Evolutionary conservation across 352 stramenopile genomes (phyloP), one percentile per base, ranked within the genome.

Genomic region (Phytophthora fragariaefolia): DNA sequence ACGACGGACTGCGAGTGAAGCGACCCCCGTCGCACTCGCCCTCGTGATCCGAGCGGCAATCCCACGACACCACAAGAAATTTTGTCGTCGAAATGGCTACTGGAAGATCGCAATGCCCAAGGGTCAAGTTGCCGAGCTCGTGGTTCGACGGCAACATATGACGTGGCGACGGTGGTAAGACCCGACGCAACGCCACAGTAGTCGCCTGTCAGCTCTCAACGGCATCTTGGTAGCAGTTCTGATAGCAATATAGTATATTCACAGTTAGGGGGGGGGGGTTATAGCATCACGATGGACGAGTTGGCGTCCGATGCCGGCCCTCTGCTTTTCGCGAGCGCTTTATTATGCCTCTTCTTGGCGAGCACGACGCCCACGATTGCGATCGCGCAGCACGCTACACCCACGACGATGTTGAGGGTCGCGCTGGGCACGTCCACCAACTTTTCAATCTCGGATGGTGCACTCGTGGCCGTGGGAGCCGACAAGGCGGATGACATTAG

Each of bases 61-160:
- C 23, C 5, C 55, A 70, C 61, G 48, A 74, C 43, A 18, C 53
- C 60, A 74, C 60, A 70, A 66, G 60, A 74, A 71, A 69, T 64
- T 68, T 71, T 47, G 51, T 42, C 54, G 40, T 24, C 48, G 46
- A 32, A 23, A 40, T 10, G 4, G 28, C 15, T 15, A 2, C 10
- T 36, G 28, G 15, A 66, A 66, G 38, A 55, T 62, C 23, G 51
- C 51, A 45, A 55, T 17, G 49, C 38, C 10, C 40, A 60, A 60
- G 40, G 32, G 50, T 5, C 7, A 20, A 12, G 13, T 20, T 20
- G 22, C 22, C 13, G 13, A n/a, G n/a, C n/a, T n/a, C n/a, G n/a
- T n/a, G n/a, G n/a, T n/a, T 13, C 18, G 40, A 50, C 12, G 22
- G 42, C 38, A 51, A 17, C 45, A 23, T 36, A 26, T 34, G 26